Percentiles rank a stretch among this genome's conserved stretches.
Conservation (phyloP, 164 flowering plant species). For the Chimonanthus salicifolius region DNA sequence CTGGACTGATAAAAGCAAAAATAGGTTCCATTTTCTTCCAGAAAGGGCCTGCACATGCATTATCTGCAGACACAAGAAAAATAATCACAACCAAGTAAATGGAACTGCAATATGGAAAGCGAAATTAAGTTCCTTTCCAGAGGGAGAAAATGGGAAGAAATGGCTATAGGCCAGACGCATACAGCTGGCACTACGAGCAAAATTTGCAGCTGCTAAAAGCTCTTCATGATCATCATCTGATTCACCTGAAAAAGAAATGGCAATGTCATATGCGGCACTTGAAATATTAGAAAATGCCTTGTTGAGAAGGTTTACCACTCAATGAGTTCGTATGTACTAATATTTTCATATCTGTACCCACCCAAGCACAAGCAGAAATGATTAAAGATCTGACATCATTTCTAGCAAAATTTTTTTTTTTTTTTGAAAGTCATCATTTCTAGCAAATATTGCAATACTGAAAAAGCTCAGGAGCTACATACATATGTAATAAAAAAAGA, state of each 20-base stretch:
- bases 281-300: not conserved
- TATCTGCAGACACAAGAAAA: conserved; percentile 31
- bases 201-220: conserved; percentile 46
- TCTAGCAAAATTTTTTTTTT: too few relatives aligned
- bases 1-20: conserved; percentile 44
- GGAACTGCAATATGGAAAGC: not conserved
- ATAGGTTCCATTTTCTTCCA: conserved; percentile 70
- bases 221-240: conserved; percentile 60
- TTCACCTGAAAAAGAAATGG: conserved; percentile 14
- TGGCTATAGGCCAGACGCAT: conserved; percentile 10
- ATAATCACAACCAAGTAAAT: not conserved
- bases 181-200: conserved; percentile 48
- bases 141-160: not conserved
- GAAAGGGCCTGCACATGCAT: conserved; percentile 51
- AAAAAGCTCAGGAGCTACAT: too few relatives aligned
- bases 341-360: too few relatives aligned
- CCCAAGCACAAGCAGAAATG: too few relatives aligned
- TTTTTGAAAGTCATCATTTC: too few relatives aligned
- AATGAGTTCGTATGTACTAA: not conserved
- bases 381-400: too few relatives aligned
- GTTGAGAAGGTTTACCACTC: not conserved
- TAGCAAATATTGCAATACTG: too few relatives aligned
- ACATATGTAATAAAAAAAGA: too few relatives aligned
- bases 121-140: not conserved
- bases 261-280: not conserved